A percentile compares a stretch with the other conserved stretches of the same genome.
Evolutionary conservation across 306 rosid species (phyloP).

Genomic region (Arachis hypogaea): DNA sequence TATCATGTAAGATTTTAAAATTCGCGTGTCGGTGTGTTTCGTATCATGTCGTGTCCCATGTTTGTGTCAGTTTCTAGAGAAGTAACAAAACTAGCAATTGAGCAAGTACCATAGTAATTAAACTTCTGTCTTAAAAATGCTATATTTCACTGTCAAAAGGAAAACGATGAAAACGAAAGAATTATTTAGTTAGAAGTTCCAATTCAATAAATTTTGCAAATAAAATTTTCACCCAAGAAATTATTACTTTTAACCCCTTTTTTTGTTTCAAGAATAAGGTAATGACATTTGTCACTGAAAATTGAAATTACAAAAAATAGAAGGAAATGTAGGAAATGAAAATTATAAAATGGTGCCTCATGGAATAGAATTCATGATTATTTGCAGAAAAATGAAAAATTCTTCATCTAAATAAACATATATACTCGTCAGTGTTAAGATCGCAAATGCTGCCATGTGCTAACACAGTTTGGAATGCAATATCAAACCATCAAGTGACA

Average conservation of each 20-base stretch:
- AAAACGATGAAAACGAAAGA: slow-evolving; percentile 6
- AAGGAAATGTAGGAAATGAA: not conserved
- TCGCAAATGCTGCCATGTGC: not conserved
- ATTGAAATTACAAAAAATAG: not conserved
- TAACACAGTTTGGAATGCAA: not conserved
- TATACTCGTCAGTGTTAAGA: not conserved
- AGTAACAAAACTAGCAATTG: slow-evolving; percentile 47
- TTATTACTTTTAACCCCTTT: not conserved
- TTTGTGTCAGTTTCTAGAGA: slow-evolving; percentile 45
- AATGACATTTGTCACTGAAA: not conserved
- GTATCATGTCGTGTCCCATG: no score
- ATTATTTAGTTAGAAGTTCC: not conserved
- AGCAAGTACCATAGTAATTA: slow-evolving; percentile 70
- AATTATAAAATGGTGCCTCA: not conserved
- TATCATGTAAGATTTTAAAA: slow-evolving; percentile 13
- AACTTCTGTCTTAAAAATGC: not conserved
- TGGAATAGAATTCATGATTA: not conserved
- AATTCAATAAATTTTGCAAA: not conserved
- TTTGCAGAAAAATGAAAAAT: not conserved
- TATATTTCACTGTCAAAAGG: slow-evolving; percentile 16
- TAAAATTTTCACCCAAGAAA: not conserved
- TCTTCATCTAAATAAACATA: slow-evolving; percentile 1
- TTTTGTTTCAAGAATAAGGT: not conserved
- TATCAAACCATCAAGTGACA: not conserved
- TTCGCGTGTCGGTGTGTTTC: slow-evolving; percentile 10